Conservation (phyloP, 345 rosid genomes). For the Luvunga scandens region DNA sequence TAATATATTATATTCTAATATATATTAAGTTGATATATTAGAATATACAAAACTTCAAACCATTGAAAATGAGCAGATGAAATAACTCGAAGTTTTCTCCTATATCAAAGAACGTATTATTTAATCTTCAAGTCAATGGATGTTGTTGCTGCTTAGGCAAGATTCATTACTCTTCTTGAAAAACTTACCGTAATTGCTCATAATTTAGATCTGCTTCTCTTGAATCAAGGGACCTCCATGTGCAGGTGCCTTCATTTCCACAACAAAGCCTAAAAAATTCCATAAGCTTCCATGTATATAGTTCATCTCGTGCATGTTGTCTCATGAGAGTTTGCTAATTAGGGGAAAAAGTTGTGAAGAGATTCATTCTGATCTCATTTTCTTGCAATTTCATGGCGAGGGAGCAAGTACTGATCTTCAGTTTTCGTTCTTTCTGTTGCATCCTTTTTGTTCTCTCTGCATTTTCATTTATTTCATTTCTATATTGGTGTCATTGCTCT, state of each 20-base stretch:
- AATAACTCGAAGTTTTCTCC: too few species aligned
- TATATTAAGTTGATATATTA: not conserved
- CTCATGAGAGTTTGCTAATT: not conserved
- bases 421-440: slow-evolving; percentile 53
- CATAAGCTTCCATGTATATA: not conserved
- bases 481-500: slow-evolving; percentile 49
- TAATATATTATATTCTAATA: too few species aligned
- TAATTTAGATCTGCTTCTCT: not conserved
- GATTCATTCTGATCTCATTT: slow-evolving; percentile 11
- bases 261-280: not conserved
- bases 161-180: slow-evolving; percentile 8
- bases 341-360: not conserved
- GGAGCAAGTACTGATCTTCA: slow-evolving; percentile 35
- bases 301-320: slow-evolving; percentile 14
- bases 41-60: too few species aligned
- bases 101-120: not conserved
- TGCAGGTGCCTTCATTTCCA: slow-evolving; percentile 25
- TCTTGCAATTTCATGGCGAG: slow-evolving; percentile 43
- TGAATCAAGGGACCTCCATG: slow-evolving; percentile 20
- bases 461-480: slow-evolving; percentile 52
- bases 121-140: slow-evolving; percentile 25
- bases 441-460: slow-evolving; percentile 40
- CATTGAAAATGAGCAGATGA: too few species aligned
- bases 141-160: slow-evolving; percentile 5
- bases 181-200: not conserved